These are phyloP conservation scores for Ascocoryne sarcoides DNA, from an alignment of 2,329 filamentous ascomycete species.

Conservation along the genomic window DNA sequence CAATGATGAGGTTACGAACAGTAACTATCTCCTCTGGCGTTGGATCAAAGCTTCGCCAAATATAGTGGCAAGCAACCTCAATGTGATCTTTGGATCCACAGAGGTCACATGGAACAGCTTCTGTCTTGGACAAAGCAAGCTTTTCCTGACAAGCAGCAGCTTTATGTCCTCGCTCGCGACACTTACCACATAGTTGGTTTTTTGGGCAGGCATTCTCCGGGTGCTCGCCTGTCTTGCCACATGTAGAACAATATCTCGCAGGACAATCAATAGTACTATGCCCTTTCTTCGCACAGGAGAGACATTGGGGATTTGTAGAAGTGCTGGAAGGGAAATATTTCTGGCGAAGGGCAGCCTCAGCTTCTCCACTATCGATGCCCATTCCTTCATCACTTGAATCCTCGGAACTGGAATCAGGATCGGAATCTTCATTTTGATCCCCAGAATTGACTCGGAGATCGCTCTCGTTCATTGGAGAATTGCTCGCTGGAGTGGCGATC, in stretches of 20 bases:
- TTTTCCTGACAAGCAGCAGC: constrained; percentile 45
- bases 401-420: neutral
- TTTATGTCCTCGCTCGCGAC: constrained; percentile 53
- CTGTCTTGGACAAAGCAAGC: constrained; percentile 41
- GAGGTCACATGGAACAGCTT: constrained; percentile 50
- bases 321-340: constrained; percentile 38
- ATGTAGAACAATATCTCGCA: constrained; percentile 39
- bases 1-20: constrained; percentile 41
- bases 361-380: neutral
- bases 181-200: constrained; percentile 46
- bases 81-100: constrained; percentile 49
- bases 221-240: constrained; percentile 36
- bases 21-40: constrained; percentile 34
- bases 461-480: neutral
- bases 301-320: constrained; percentile 33
- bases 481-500: neutral
- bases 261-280: constrained; percentile 41
- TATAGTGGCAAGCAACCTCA: constrained; percentile 49
- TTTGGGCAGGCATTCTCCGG: constrained; percentile 42
- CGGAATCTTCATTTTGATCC: neutral
- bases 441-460: neutral
- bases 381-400: neutral
- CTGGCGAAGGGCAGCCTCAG: constrained; percentile 29
- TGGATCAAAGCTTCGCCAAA: constrained; percentile 50
- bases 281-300: constrained; percentile 41